Evolutionary conservation across 148 eudicot species (phyloP).

Genomic region (Selenicereus undatus): DNA sequence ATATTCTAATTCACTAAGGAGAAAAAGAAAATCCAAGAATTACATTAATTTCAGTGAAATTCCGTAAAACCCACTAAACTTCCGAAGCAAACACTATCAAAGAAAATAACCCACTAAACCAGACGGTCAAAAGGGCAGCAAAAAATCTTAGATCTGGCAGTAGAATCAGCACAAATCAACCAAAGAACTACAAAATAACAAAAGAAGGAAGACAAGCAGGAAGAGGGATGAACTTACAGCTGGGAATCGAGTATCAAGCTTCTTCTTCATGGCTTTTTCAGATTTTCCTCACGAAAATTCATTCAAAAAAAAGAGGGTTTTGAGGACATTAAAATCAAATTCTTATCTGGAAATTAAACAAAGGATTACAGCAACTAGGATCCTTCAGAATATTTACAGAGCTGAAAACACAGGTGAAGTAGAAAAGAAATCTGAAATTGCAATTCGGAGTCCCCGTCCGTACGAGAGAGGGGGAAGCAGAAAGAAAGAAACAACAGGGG

Average conservation of each 20-base stretch:
- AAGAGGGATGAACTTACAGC: constrained; percentile 39
- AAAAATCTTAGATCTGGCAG: constrained; percentile 22
- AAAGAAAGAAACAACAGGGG: constrained; percentile 1
- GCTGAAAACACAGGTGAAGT: background rate
- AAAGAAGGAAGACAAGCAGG: background rate
- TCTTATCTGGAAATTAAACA: background rate
- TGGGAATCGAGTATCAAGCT: constrained; percentile 63
- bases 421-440: constrained; percentile 12
- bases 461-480: background rate
- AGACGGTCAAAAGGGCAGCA: background rate
- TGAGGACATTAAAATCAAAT: background rate
- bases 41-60: background rate
- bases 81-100: background rate
- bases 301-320: background rate
- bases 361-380: constrained; percentile 8
- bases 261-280: constrained; percentile 44
- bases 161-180: constrained; percentile 13
- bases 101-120: constrained; percentile 6
- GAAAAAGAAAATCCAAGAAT: background rate
- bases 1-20: background rate
- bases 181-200: constrained; percentile 1
- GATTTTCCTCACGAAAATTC: background rate
- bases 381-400: constrained; percentile 14
- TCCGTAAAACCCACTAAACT: constrained; percentile 7
- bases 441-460: background rate